phyloP scores from a whole-genome alignment of 371 early-diverging fungal genomes.

The Lichtheimia hyalospora region DNA sequence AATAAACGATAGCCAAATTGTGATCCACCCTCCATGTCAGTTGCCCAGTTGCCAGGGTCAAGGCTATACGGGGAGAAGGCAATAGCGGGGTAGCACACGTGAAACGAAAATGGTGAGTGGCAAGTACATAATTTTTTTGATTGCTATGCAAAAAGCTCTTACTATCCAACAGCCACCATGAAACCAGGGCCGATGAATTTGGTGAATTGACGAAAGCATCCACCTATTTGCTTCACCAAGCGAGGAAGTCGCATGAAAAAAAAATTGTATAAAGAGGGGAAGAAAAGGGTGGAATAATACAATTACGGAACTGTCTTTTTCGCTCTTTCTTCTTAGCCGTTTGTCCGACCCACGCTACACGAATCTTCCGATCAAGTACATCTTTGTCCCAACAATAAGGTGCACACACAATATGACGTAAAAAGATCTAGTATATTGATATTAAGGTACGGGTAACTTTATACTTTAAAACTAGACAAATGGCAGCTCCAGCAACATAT shows the following conservation, averaged over 20 bases:
- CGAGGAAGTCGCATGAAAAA: no score
- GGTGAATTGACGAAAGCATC: constrained; percentile 4
- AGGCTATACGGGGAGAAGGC: constrained; percentile 21
- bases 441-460: constrained; percentile 12
- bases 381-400: no score
- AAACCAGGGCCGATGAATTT: constrained; percentile 52
- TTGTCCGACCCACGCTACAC: no score
- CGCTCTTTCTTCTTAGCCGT: no score
- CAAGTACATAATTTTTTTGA: no score
- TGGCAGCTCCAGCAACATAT: constrained; percentile 27
- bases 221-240: no score
- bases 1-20: constrained; percentile 73
- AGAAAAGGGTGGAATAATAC: no score
- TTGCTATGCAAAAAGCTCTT: constrained; percentile 1
- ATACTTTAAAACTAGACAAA: constrained; percentile 17
- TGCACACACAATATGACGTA: neutral
- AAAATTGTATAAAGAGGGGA: no score
- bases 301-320: no score
- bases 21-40: constrained; percentile 75
- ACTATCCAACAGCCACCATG: constrained; percentile 54
- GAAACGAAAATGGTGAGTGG: neutral
- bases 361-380: no score
- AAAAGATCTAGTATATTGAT: constrained; percentile 1
- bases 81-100: neutral
- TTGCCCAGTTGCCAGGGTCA: constrained; percentile 83